Evolutionary conservation across 352 stramenopile species (phyloP).

Genomic region (Phytopythium cucurbitacearum): DNA sequence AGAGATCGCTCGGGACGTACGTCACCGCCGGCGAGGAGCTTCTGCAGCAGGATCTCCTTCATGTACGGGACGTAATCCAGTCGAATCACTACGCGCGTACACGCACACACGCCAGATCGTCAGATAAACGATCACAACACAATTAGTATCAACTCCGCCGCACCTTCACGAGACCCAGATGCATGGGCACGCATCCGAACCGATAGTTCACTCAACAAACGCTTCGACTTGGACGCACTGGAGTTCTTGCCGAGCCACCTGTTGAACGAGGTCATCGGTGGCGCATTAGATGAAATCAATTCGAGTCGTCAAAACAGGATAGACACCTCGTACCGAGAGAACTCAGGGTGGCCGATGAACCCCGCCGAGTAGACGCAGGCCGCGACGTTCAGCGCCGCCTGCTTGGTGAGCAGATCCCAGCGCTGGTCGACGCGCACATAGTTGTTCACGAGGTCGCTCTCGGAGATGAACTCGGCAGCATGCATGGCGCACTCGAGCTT

Average conservation of each 20-base stretch:
- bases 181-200: slow-evolving; percentile 91
- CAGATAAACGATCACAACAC: slow-evolving; percentile 2
- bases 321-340: slow-evolving; percentile 77
- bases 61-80: slow-evolving; percentile 88
- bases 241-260: slow-evolving; percentile 98
- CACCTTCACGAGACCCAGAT: slow-evolving; percentile 81
- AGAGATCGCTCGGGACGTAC: slow-evolving; percentile 20
- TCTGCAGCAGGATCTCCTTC: slow-evolving; percentile 86
- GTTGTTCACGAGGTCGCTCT: slow-evolving; percentile 78
- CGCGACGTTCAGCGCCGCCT: slow-evolving; percentile 89
- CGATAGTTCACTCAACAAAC: slow-evolving; percentile 93
- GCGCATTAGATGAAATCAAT: background rate
- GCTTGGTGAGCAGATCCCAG: slow-evolving; percentile 93
- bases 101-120: background rate
- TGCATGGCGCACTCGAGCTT: slow-evolving; percentile 82
- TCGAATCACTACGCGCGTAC: slow-evolving; percentile 70
- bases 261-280: slow-evolving; percentile 15
- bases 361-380: slow-evolving; percentile 78
- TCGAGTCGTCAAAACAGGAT: background rate
- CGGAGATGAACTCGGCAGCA: slow-evolving; percentile 90
- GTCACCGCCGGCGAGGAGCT: slow-evolving; percentile 69
- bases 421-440: slow-evolving; percentile 87
- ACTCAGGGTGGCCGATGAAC: slow-evolving; percentile 88
- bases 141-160: background rate
- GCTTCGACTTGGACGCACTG: slow-evolving; percentile 92